Conservation (phyloP, 257 asterid species). For the Agastache rugosa region DNA sequence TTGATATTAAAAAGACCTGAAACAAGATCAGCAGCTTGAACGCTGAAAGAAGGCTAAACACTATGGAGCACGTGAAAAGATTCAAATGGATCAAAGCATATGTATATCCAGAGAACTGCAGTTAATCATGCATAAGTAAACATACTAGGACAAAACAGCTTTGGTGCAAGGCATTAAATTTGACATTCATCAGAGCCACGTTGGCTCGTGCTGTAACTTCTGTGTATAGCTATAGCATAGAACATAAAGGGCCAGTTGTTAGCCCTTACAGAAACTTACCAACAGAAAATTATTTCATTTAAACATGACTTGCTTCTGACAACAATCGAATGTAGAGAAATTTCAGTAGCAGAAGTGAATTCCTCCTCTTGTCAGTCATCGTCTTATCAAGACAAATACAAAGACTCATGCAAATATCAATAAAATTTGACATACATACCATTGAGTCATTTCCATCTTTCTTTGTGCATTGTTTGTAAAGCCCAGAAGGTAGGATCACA, state of each 20-base stretch:
- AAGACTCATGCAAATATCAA: constrained; percentile 30
- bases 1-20: constrained; percentile 25
- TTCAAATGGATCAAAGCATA: constrained; percentile 17
- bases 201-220: constrained; percentile 1
- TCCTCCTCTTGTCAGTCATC: constrained; percentile 22
- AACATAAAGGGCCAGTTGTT: constrained; percentile 10
- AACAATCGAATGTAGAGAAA: constrained; percentile 30
- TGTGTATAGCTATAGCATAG: constrained; percentile 27
- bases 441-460: constrained; percentile 50
- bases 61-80: neutral
- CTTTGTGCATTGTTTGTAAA: constrained; percentile 64
- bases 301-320: constrained; percentile 27
- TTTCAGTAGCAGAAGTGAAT: constrained; percentile 1
- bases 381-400: constrained; percentile 25
- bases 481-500: constrained; percentile 62
- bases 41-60: constrained; percentile 12
- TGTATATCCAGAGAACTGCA: constrained; percentile 9
- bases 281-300: constrained; percentile 17
- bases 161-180: constrained; percentile 7
- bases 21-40: constrained; percentile 19
- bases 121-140: constrained; percentile 5
- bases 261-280: constrained; percentile 16
- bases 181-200: neutral
- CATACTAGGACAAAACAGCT: constrained; percentile 19
- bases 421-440: constrained; percentile 55